Evolutionary conservation across 2,329 filamentous ascomycete genomes (phyloP).

Genomic region (Claviceps africana): DNA sequence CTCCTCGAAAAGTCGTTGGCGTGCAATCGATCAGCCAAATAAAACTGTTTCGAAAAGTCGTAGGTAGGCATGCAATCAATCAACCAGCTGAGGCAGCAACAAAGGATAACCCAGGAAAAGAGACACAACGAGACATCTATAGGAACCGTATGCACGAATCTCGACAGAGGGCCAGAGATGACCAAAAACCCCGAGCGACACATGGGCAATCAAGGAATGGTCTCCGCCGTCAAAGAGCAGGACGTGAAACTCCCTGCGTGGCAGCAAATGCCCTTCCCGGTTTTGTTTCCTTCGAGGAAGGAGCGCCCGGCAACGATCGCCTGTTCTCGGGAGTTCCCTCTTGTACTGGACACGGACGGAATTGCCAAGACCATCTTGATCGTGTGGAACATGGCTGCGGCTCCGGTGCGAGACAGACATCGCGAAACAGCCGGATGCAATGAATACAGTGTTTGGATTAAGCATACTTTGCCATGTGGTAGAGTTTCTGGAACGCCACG

Average conservation of each 20-base stretch:
- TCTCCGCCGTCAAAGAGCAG: too few relatives aligned
- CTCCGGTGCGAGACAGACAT: neutral
- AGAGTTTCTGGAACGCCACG: neutral
- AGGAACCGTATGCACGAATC: too few relatives aligned
- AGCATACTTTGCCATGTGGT: neutral
- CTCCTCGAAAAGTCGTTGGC: too few relatives aligned
- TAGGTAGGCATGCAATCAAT: too few relatives aligned
- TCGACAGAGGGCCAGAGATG: too few relatives aligned
- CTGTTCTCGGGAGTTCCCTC: neutral
- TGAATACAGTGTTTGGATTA: neutral
- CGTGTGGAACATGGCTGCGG: neutral
- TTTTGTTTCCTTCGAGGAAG: neutral
- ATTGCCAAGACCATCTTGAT: neutral
- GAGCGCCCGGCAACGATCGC: neutral
- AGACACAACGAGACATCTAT: too few relatives aligned
- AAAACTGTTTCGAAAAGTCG: too few relatives aligned
- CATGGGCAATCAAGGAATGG: too few relatives aligned
- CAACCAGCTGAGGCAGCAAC: too few relatives aligned
- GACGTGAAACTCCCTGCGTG: neutral
- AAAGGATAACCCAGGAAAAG: too few relatives aligned
- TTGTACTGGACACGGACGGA: neutral
- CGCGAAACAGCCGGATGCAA: neutral
- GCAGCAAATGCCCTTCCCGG: neutral
- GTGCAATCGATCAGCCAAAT: too few relatives aligned
- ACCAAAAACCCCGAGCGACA: too few relatives aligned